Evolutionary conservation across 306 rosid species (phyloP), one percentile per base, ranked within the genome.

Genomic region (Begonia masoniana): DNA sequence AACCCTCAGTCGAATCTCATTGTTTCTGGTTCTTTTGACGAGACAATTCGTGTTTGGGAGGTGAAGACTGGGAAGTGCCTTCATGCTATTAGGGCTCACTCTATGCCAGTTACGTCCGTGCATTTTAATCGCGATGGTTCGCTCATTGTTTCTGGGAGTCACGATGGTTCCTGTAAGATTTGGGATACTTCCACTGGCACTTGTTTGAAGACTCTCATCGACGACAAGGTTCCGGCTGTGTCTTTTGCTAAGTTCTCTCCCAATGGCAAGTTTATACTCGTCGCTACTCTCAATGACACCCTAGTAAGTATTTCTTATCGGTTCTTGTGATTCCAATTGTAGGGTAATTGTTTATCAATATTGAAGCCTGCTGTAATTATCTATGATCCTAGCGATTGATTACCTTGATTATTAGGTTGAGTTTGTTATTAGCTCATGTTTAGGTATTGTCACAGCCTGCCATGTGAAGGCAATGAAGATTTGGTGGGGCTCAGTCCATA

Each of bases 231-330:
- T 48, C 85, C 97, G 10, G 78, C 79, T 11, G 92, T 91, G 4
- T 86, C 99, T 3, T 91, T 81, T 43, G 81, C 86, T 8, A 91
- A 81, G 61, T 91, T 91, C 76, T 91, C 99, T 1, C 96, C 99
- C 13, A 91, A 91, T 16, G 96, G 99, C 41, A 91, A 77, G 72
- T 86, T 86, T 67, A 79, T 91, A 52, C 94, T 91, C 14, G 81
- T 83, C 47, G 96, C 99, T 48, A 86, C 94, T 51, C 96, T 83
- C 63, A 86, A 91, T 42, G 87, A 86, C 63, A 76, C 88, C 36
- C 99, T 91, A 15, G 97, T 91, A 58, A 80, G 91, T 77, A 47
- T 31, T 31, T 31, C 35, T 31, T 31, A 5, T 31, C 39, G 39
- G 39, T 31, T 31, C 39, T 31, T 31, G 39, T 31, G 39, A 4